A percentile compares a stretch with the other conserved stretches of the same genome.
Evolutionary conservation across 2,329 filamentous ascomycete species (phyloP).

Genomic region (Diaporthe sp.): DNA sequence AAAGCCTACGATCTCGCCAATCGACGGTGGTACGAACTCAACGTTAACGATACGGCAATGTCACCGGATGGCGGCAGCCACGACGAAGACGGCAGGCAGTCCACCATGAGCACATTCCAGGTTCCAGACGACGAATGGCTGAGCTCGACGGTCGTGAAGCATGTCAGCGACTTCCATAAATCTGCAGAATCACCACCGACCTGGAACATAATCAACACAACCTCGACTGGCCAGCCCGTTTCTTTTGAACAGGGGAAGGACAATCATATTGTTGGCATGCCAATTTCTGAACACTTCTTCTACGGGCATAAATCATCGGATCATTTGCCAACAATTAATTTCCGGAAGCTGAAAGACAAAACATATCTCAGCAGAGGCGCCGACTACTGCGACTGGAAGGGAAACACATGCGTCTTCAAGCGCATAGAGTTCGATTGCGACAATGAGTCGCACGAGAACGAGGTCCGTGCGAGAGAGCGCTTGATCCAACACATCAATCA

Average conservation of each 20-base stretch:
- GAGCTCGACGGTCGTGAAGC: background rate
- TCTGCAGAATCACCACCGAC: background rate
- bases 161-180: background rate
- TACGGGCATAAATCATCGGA: background rate
- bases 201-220: conserved; percentile 1
- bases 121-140: background rate
- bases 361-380: conserved; percentile 1
- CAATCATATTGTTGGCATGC: background rate
- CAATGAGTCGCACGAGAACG: conserved; percentile 34
- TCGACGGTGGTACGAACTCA: conserved; percentile 15
- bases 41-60: background rate
- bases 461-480: conserved; percentile 40
- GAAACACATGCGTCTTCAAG: conserved; percentile 40
- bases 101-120: background rate
- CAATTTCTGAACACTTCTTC: background rate
- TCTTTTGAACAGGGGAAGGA: background rate
- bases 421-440: conserved; percentile 43
- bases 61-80: background rate
- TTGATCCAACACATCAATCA: background rate
- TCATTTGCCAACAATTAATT: background rate
- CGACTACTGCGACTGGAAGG: background rate
- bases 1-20: conserved; percentile 1
- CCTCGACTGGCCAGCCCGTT: background rate
- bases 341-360: background rate
- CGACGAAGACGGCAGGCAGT: background rate